Evolutionary conservation across 805 yeast genomes (phyloP).

Genomic region (Candida gorgasii): DNA sequence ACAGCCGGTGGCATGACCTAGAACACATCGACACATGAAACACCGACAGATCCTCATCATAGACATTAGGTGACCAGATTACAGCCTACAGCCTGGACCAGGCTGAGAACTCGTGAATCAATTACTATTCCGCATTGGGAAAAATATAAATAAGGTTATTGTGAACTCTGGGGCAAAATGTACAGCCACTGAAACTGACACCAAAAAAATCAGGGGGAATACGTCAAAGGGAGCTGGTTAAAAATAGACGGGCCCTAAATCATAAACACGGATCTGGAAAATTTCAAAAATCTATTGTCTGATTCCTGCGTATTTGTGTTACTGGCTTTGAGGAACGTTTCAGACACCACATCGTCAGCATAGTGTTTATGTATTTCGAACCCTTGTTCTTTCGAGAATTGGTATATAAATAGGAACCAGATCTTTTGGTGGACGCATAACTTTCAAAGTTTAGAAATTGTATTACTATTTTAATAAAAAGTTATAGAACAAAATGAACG

Average conservation of each 20-base stretch:
- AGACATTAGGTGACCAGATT: background rate
- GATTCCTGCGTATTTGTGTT: background rate
- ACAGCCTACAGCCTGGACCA: conserved; percentile 1
- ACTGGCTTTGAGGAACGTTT: conserved; percentile 3
- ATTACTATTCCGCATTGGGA: conserved; percentile 1
- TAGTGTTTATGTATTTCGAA: conserved; percentile 14
- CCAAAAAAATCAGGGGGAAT: conserved; percentile 1
- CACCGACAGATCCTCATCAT: too few species aligned
- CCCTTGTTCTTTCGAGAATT: conserved; percentile 6
- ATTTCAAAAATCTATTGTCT: background rate
- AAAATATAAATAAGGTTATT: background rate
- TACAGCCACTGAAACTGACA: background rate
- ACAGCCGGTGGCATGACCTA: too few species aligned
- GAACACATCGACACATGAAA: background rate
- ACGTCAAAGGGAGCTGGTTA: conserved; percentile 1
- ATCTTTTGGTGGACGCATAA: background rate
- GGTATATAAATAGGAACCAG: background rate
- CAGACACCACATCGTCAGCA: conserved; percentile 8
- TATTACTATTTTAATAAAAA: conserved; percentile 6
- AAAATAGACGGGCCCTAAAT: background rate
- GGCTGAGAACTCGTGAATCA: background rate
- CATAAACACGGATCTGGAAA: conserved; percentile 1
- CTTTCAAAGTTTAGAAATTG: conserved; percentile 2
- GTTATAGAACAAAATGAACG: conserved; percentile 22
- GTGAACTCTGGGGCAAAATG: conserved; percentile 1